A percentile compares a stretch with the other conserved stretches of the same genome.
Conservation (phyloP, 176 grass and related monocot genomes). For the maize (Zea mays) region DNA sequence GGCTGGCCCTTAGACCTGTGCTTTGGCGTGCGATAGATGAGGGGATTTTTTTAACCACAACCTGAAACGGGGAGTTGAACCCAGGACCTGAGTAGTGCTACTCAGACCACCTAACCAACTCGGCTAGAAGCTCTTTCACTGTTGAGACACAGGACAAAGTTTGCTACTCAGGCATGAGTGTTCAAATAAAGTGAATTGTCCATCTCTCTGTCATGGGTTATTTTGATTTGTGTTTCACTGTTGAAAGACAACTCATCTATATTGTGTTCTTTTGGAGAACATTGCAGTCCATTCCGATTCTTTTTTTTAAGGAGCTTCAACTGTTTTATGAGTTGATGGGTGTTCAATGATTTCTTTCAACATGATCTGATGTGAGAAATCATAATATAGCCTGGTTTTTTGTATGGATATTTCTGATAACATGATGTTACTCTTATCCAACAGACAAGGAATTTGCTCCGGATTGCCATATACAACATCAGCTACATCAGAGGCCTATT, state of each 20-base stretch:
- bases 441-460: constrained; percentile 97
- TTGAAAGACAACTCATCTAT: background rate
- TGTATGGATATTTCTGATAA: constrained; percentile 17
- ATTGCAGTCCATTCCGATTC: background rate
- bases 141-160: too few relatives aligned
- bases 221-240: background rate
- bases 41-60: too few relatives aligned
- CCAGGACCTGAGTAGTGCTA: too few relatives aligned
- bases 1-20: too few relatives aligned
- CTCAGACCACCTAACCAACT: too few relatives aligned
- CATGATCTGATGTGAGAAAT: constrained; percentile 8
- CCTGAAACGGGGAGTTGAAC: too few relatives aligned
- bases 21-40: too few relatives aligned
- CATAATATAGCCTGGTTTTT: background rate
- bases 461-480: constrained; percentile 97
- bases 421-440: constrained; percentile 24
- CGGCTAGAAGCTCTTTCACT: too few relatives aligned
- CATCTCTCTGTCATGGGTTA: too few relatives aligned
- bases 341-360: constrained; percentile 1
- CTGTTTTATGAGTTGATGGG: constrained; percentile 20
- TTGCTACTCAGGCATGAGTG: too few relatives aligned
- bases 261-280: constrained; percentile 4
- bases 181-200: too few relatives aligned
- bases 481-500: constrained; percentile 98
- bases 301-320: constrained; percentile 6